Conservation (phyloP, 2,329 filamentous ascomycete species). For the Penicillium sp. region DNA sequence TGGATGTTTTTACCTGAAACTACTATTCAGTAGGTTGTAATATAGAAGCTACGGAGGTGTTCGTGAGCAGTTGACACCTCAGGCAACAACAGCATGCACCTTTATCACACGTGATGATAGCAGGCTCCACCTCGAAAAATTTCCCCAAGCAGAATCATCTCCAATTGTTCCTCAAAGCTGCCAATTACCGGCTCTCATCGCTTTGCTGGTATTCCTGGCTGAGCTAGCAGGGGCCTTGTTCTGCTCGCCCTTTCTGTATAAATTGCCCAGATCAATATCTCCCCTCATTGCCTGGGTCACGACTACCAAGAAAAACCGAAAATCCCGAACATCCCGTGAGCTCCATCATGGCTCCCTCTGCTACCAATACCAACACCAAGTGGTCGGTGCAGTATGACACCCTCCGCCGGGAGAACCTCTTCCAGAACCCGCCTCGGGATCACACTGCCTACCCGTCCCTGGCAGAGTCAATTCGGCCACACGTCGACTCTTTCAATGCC, state of each 20-base stretch:
- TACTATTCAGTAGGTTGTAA: not conserved
- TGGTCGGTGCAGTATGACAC: constrained; percentile 90
- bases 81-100: constrained; percentile 22
- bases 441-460: constrained; percentile 84
- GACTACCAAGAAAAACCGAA: not conserved
- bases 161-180: constrained; percentile 23
- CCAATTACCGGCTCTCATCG: constrained; percentile 22
- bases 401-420: constrained; percentile 80
- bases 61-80: constrained; percentile 11
- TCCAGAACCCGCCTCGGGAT: constrained; percentile 83
- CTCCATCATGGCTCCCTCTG: constrained; percentile 53
- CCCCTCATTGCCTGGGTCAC: not conserved
- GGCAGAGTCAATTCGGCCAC: constrained; percentile 80
- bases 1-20: not conserved
- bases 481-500: constrained; percentile 94
- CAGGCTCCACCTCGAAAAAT: constrained; percentile 42
- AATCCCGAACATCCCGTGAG: constrained; percentile 4
- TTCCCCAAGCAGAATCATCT: constrained; percentile 32
- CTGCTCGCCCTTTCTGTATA: not conserved
- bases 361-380: constrained; percentile 64
- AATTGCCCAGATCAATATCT: not conserved
- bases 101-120: constrained; percentile 41
- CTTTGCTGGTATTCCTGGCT: constrained; percentile 16
- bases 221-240: constrained; percentile 14
- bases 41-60: not conserved